Evolutionary conservation across 768 basidiomycete species (phyloP).

Genomic region (Polyporus arcularius): DNA sequence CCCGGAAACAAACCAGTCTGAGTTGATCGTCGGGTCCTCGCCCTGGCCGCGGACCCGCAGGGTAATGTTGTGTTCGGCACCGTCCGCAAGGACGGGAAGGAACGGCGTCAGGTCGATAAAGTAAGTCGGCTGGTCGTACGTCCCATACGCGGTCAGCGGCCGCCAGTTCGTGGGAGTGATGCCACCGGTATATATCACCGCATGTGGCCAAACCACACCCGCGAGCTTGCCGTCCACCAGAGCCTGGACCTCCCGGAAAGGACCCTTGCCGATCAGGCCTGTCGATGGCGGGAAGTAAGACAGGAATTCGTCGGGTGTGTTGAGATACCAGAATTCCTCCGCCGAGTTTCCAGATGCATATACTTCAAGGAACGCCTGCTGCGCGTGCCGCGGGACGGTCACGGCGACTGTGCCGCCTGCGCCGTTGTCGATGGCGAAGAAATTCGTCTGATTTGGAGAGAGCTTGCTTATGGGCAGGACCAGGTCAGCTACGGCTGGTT

Average conservation of each 20-base stretch:
- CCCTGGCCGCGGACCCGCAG: slow-evolving; percentile 73
- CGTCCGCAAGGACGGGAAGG: slow-evolving; percentile 63
- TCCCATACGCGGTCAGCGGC: slow-evolving; percentile 38
- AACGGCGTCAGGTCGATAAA: slow-evolving; percentile 77
- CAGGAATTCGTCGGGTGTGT: slow-evolving; percentile 59
- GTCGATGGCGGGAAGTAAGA: slow-evolving; percentile 49
- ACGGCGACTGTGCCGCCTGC: slow-evolving; percentile 29
- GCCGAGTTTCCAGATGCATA: slow-evolving; percentile 60
- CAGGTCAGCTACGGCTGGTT: slow-evolving; percentile 2
- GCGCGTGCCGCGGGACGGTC: slow-evolving; percentile 63
- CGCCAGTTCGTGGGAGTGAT: slow-evolving; percentile 70
- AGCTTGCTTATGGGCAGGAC: slow-evolving; percentile 3
- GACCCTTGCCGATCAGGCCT: slow-evolving; percentile 48
- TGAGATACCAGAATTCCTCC: slow-evolving; percentile 79
- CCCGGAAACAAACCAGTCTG: slow-evolving; percentile 77
- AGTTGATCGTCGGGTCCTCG: slow-evolving; percentile 54
- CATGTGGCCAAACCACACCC: slow-evolving; percentile 57
- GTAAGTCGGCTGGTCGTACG: slow-evolving; percentile 74
- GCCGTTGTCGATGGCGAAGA: slow-evolving; percentile 6
- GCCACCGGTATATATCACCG: slow-evolving; percentile 67
- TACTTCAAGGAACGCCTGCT: slow-evolving; percentile 62
- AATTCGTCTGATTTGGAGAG: slow-evolving; percentile 2
- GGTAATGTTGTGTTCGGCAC: slow-evolving; percentile 61
- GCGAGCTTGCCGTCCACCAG: slow-evolving; percentile 55
- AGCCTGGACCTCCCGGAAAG: slow-evolving; percentile 60